phyloP scores from a whole-genome alignment of 352 stramenopile genomes.

The Phytophthora ohioensis region DNA sequence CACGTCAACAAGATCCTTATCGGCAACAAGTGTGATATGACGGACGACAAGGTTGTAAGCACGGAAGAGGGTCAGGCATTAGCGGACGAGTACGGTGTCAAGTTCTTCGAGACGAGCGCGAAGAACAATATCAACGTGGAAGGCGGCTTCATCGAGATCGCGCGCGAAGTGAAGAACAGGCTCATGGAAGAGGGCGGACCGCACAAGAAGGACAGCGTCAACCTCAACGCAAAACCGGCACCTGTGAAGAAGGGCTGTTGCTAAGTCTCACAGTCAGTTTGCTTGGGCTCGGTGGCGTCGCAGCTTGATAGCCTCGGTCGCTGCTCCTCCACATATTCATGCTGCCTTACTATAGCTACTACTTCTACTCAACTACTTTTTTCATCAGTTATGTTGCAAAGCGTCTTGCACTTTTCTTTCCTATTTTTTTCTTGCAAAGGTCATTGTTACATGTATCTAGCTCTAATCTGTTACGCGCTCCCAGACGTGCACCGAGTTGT shows the following conservation, averaged over 20 bases:
- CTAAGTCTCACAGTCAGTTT: slow-evolving; percentile 56
- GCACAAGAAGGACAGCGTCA: slow-evolving; percentile 89
- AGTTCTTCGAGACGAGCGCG: slow-evolving; percentile 96
- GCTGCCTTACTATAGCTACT: slow-evolving; percentile 45
- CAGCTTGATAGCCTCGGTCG: slow-evolving; percentile 23
- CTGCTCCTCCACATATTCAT: slow-evolving; percentile 33
- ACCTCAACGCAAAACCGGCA: slow-evolving; percentile 79
- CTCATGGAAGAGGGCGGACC: slow-evolving; percentile 89
- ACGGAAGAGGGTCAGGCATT: slow-evolving; percentile 95
- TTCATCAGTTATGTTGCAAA: slow-evolving; percentile 21
- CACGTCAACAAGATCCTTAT: slow-evolving; percentile 99
- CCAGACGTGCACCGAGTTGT: slow-evolving; percentile 81
- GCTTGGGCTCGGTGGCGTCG: slow-evolving; percentile 31
- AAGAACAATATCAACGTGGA: slow-evolving; percentile 98
- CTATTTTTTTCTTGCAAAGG: neutral
- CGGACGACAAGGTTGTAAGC: slow-evolving; percentile 96
- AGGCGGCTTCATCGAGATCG: slow-evolving; percentile 89
- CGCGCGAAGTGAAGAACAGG: slow-evolving; percentile 90
- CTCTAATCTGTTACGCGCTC: slow-evolving; percentile 29
- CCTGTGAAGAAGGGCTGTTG: slow-evolving; percentile 88
- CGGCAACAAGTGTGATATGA: slow-evolving; percentile 99
- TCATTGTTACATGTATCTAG: slow-evolving; percentile 1
- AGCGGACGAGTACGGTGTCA: slow-evolving; percentile 95
- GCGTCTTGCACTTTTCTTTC: neutral
- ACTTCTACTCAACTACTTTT: slow-evolving; percentile 46